These are phyloP conservation scores for Chalciporus sp. DNA, from an alignment of 1,284 basidiomycete species.

Conservation along the genomic window DNA sequence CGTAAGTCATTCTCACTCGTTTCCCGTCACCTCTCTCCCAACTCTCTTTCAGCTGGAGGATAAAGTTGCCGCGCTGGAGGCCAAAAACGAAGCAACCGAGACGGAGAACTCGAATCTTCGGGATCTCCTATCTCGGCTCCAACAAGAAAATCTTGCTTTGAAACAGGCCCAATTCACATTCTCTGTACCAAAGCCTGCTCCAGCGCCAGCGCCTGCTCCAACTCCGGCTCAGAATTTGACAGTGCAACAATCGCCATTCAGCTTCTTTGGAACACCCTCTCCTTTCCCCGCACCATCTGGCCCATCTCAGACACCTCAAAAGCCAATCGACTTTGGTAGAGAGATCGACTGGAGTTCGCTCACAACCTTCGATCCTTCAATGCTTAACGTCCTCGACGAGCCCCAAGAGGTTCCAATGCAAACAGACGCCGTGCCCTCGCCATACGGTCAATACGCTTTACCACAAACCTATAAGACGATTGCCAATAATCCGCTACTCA, in stretches of 20 bases:
- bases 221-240: slow-evolving; percentile 22
- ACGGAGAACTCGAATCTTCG: slow-evolving; percentile 79
- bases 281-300: slow-evolving; percentile 30
- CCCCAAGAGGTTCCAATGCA: slow-evolving; percentile 50
- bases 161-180: slow-evolving; percentile 79
- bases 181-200: slow-evolving; percentile 54
- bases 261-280: slow-evolving; percentile 30
- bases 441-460: slow-evolving; percentile 38
- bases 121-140: slow-evolving; percentile 74
- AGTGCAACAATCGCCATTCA: slow-evolving; percentile 32
- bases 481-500: slow-evolving; percentile 76
- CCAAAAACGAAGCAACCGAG: slow-evolving; percentile 66
- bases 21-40: slow-evolving; percentile 14
- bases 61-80: slow-evolving; percentile 76
- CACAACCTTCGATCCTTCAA: slow-evolving; percentile 64
- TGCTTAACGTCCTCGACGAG: slow-evolving; percentile 65
- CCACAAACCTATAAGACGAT: slow-evolving; percentile 64
- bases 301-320: slow-evolving; percentile 25
- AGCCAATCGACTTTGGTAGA: slow-evolving; percentile 28
- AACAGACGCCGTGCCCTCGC: slow-evolving; percentile 58
- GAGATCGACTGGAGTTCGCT: slow-evolving; percentile 66
- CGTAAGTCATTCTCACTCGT: slow-evolving; percentile 47
- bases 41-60: slow-evolving; percentile 67
- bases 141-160: slow-evolving; percentile 74
- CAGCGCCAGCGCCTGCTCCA: slow-evolving; percentile 21